phyloP scores from a whole-genome alignment of 192 early-diverging fungal species.

The Backusella tuberculispora region DNA sequence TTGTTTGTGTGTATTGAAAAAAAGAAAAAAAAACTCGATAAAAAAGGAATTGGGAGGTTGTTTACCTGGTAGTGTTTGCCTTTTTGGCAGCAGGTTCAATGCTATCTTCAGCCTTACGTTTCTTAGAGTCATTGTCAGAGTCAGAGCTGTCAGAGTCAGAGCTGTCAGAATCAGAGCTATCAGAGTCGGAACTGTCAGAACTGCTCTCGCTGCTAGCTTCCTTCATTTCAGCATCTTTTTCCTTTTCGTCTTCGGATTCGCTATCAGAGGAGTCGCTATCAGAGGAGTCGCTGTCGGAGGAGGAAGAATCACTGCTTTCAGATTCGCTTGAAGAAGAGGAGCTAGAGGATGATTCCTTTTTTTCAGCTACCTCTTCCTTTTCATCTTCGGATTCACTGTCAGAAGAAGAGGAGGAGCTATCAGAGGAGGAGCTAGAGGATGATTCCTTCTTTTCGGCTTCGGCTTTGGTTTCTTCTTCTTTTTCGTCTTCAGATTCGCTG shows the following conservation, averaged over 20 bases:
- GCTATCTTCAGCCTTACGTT: constrained; percentile 45
- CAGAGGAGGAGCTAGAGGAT: neutral
- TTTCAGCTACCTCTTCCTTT: neutral
- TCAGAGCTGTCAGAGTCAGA: constrained; percentile 22
- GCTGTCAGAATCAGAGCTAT: neutral
- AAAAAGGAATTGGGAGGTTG: neutral
- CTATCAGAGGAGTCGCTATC: constrained; percentile 14
- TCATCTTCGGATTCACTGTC: constrained; percentile 21
- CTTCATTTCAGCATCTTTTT: constrained; percentile 15
- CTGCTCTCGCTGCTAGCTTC: neutral
- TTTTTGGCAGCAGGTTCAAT: constrained; percentile 26
- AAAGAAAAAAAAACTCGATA: neutral
- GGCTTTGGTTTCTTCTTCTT: neutral
- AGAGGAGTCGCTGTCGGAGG: constrained; percentile 26
- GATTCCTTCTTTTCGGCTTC: constrained; percentile 9
- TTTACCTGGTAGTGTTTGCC: constrained; percentile 21
- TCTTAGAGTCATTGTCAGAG: constrained; percentile 40
- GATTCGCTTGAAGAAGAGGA: neutral
- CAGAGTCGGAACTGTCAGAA: neutral
- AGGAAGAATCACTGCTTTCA: constrained; percentile 26
- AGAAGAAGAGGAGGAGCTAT: constrained; percentile 19
- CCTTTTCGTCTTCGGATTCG: constrained; percentile 6
- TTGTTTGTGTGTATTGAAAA: neutral
- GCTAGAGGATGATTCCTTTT: neutral
- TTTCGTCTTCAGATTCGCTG: neutral